phyloP scores from a whole-genome alignment of 768 basidiomycete genomes.

The Leccinum imitatum region DNA sequence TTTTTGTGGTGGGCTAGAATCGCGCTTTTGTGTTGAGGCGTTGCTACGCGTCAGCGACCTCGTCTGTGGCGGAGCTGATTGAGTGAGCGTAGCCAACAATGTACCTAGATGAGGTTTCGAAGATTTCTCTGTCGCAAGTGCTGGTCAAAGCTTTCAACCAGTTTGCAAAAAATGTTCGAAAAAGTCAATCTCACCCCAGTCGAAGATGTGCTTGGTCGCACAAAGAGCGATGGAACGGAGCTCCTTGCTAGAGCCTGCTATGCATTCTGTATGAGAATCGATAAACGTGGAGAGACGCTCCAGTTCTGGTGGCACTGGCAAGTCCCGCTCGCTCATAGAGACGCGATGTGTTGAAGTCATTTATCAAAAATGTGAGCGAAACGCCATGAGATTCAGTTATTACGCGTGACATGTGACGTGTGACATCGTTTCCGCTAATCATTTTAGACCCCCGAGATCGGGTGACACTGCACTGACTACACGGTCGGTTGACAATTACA shows the following conservation, averaged over 20 bases:
- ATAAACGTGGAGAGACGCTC: slow-evolving; percentile 52
- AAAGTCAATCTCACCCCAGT: slow-evolving; percentile 54
- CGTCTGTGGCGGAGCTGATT: slow-evolving; percentile 71
- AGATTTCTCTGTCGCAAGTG: slow-evolving; percentile 62
- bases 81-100: slow-evolving; percentile 65
- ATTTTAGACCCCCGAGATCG: background rate
- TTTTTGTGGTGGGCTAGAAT: slow-evolving; percentile 39
- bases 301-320: slow-evolving; percentile 42
- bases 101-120: slow-evolving; percentile 64
- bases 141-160: slow-evolving; percentile 35
- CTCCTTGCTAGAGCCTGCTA: slow-evolving; percentile 54
- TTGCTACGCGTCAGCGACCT: slow-evolving; percentile 57
- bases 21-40: slow-evolving; percentile 38
- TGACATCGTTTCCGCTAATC: background rate
- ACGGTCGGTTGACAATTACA: too few relatives aligned
- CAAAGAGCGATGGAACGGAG: slow-evolving; percentile 57
- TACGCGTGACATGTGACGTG: background rate
- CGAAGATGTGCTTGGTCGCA: slow-evolving; percentile 76
- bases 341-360: background rate
- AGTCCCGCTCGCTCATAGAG: slow-evolving; percentile 20
- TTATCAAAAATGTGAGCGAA: background rate
- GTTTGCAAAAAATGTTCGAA: slow-evolving; percentile 3
- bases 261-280: slow-evolving; percentile 50
- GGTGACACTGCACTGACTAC: background rate
- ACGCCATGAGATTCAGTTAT: background rate